Conservation (phyloP, 2,329 filamentous ascomycete genomes). For the Clarireedia sp. region DNA sequence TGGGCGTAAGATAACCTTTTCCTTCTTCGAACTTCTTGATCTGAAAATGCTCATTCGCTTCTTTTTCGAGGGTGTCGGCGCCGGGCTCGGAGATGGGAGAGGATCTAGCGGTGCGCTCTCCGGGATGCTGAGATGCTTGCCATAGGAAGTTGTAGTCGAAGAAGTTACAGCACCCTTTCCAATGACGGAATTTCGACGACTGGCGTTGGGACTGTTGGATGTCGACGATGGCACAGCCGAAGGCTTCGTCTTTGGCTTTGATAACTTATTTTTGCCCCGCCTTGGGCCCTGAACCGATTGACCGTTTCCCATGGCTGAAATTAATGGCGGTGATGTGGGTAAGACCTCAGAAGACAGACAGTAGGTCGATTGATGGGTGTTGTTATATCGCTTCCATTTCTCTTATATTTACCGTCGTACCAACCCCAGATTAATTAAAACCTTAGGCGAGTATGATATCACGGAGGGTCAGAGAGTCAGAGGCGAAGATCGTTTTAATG, state of each 20-base stretch:
- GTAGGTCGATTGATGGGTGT: not conserved
- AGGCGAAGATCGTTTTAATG: not conserved
- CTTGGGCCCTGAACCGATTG: slow-evolving; percentile 20
- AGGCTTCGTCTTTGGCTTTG: slow-evolving; percentile 27
- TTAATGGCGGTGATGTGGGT: not conserved
- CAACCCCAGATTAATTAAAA: not conserved
- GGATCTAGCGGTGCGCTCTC: not conserved
- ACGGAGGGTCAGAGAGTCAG: not conserved
- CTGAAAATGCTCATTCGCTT: slow-evolving; percentile 10
- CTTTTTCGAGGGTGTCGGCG: slow-evolving; percentile 7
- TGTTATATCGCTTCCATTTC: slow-evolving; percentile 10
- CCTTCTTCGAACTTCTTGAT: slow-evolving; percentile 4
- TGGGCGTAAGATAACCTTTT: not conserved
- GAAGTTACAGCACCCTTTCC: slow-evolving; percentile 1
- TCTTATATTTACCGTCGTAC: not conserved
- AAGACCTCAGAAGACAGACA: not conserved
- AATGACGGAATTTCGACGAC: slow-evolving; percentile 22
- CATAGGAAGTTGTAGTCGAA: not conserved
- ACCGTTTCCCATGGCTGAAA: slow-evolving; percentile 23
- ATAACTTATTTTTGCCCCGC: slow-evolving; percentile 23
- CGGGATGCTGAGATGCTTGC: not conserved
- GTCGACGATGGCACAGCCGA: slow-evolving; percentile 15
- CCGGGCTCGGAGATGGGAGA: not conserved
- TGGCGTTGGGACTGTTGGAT: slow-evolving; percentile 11
- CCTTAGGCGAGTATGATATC: not conserved